Evolutionary conservation across 2,329 filamentous ascomycete species (phyloP).

Genomic region (Metarhizium anisopliae): DNA sequence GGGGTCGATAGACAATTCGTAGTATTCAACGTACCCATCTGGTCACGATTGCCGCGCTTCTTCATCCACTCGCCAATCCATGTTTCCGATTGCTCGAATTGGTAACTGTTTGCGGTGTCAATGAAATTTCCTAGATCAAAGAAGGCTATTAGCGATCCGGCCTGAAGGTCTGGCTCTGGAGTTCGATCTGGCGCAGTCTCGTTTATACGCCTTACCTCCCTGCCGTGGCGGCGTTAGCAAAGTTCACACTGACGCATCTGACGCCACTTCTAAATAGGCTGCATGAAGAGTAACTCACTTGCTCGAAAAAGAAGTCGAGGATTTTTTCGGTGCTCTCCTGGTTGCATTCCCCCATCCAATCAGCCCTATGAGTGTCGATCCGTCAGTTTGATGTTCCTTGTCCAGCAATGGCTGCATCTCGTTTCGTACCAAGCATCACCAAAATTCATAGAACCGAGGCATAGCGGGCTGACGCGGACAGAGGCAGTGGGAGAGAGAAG

Average conservation of each 20-base stretch:
- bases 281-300: slow-evolving; percentile 24
- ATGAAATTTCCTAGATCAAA: slow-evolving; percentile 55
- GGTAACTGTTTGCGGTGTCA: slow-evolving; percentile 63
- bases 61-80: slow-evolving; percentile 68
- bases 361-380: slow-evolving; percentile 29
- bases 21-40: slow-evolving; percentile 37
- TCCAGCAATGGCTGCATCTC: not conserved
- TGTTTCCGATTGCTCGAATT: slow-evolving; percentile 49
- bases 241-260: not conserved
- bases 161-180: not conserved
- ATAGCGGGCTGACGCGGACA: slow-evolving; percentile 58
- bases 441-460: slow-evolving; percentile 58
- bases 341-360: slow-evolving; percentile 54
- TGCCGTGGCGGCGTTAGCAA: slow-evolving; percentile 1
- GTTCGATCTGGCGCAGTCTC: not conserved
- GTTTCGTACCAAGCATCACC: slow-evolving; percentile 39
- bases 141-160: not conserved
- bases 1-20: not conserved
- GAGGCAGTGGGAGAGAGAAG: slow-evolving; percentile 57
- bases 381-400: not conserved
- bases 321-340: slow-evolving; percentile 54
- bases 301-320: slow-evolving; percentile 55
- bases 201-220: slow-evolving; percentile 15
- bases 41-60: slow-evolving; percentile 52
- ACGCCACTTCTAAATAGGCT: not conserved